Conservation (phyloP, 1,139 yeast species). For the Keqinozyma sinolaborantium region DNA sequence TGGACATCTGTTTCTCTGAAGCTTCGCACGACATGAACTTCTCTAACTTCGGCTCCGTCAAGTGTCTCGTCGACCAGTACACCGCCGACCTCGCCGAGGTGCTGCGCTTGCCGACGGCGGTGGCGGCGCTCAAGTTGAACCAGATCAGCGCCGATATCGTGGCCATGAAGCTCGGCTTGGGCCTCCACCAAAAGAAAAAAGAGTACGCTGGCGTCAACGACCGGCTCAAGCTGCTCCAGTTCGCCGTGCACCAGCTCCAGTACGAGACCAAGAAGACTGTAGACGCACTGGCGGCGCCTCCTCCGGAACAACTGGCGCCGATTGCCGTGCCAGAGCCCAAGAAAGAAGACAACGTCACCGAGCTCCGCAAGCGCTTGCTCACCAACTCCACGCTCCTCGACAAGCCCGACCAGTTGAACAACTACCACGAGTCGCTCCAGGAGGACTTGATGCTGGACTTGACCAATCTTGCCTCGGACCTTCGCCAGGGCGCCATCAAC, state of each 20-base stretch:
- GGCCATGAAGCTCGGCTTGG: conserved; percentile 7
- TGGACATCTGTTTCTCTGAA: too few relatives aligned
- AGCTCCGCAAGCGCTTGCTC: conserved; percentile 10
- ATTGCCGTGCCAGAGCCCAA: conserved; percentile 3
- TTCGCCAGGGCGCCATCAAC: conserved; percentile 34
- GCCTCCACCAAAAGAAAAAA: conserved; percentile 7
- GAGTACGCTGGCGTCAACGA: conserved; percentile 5
- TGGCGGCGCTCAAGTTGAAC: conserved; percentile 1
- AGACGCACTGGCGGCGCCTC: background rate
- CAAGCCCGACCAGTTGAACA: conserved; percentile 16
- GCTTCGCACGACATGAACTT: too few relatives aligned
- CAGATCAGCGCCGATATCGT: conserved; percentile 10
- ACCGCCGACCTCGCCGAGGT: conserved; percentile 1
- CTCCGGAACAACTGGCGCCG: background rate
- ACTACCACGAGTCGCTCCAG: conserved; percentile 43
- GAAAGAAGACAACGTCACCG: conserved; percentile 3
- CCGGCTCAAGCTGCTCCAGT: conserved; percentile 8
- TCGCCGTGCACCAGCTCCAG: background rate
- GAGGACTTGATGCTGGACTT: conserved; percentile 38
- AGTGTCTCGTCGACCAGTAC: conserved; percentile 2
- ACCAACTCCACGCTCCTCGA: conserved; percentile 2
- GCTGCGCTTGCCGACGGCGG: background rate
- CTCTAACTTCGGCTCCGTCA: too few relatives aligned
- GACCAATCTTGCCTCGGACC: conserved; percentile 30
- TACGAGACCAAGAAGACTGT: background rate